Evolutionary conservation across 1,139 yeast genomes (phyloP).

Genomic region (Sugiyamaella pinicola): DNA sequence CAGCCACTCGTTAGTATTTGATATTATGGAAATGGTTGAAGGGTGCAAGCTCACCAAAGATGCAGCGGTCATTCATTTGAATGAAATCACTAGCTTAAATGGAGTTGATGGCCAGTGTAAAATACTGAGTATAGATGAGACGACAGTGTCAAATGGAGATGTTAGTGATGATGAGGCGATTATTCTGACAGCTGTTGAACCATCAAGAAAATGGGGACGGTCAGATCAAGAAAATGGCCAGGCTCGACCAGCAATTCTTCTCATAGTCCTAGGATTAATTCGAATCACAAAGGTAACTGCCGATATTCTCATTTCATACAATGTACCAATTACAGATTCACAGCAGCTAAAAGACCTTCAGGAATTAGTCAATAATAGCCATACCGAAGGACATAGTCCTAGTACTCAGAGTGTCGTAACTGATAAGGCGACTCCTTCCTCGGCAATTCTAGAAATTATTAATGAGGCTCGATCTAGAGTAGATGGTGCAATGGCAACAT

Average conservation of each 20-base stretch:
- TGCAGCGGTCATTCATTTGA: slow-evolving; percentile 47
- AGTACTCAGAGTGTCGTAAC: slow-evolving; percentile 1
- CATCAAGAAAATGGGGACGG: slow-evolving; percentile 55
- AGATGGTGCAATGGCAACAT: slow-evolving; percentile 6
- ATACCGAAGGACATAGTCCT: slow-evolving; percentile 8
- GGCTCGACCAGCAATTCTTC: slow-evolving; percentile 15
- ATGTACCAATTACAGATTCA: slow-evolving; percentile 47
- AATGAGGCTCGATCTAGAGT: slow-evolving; percentile 11
- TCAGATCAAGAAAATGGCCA: slow-evolving; percentile 30
- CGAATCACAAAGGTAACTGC: slow-evolving; percentile 56
- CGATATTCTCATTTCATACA: slow-evolving; percentile 64
- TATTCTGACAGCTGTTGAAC: slow-evolving; percentile 42
- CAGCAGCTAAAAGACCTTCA: slow-evolving; percentile 6
- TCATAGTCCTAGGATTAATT: slow-evolving; percentile 55
- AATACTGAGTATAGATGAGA: slow-evolving; percentile 7
- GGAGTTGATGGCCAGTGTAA: slow-evolving; percentile 33
- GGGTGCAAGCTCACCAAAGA: slow-evolving; percentile 42
- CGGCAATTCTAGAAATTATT: slow-evolving; percentile 5
- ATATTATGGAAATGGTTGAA: slow-evolving; percentile 63
- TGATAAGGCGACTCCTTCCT: background rate
- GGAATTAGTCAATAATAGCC: slow-evolving; percentile 1
- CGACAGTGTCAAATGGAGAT: slow-evolving; percentile 7
- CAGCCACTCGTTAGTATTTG: slow-evolving; percentile 64
- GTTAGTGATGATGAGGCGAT: slow-evolving; percentile 8
- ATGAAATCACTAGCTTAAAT: slow-evolving; percentile 48